Evolutionary conservation across 345 rosid species (phyloP).

Genomic region (Geranium brycei): DNA sequence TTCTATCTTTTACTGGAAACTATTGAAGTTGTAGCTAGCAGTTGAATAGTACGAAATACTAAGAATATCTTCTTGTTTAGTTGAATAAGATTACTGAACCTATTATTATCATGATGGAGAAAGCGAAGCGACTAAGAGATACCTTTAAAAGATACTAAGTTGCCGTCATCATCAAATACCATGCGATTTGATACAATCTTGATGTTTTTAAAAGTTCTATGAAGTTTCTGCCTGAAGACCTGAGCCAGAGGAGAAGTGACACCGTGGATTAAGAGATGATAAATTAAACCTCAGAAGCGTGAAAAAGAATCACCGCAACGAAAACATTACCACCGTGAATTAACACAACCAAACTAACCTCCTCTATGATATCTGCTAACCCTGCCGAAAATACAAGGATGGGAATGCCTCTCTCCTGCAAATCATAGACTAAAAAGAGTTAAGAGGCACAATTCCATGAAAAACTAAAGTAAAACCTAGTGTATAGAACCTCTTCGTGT

Average conservation of each 20-base stretch:
- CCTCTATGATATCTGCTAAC: constrained; percentile 90
- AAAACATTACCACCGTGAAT: not conserved
- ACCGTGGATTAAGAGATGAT: too few species aligned
- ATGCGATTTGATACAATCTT: constrained; percentile 73
- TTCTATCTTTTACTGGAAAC: too few species aligned
- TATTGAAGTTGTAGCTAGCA: too few species aligned
- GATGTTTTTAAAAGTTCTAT: constrained; percentile 52
- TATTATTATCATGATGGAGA: not conserved
- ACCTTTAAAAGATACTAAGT: constrained; percentile 73
- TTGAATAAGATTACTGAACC: not conserved
- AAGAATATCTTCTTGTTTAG: too few species aligned
- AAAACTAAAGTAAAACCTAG: not conserved
- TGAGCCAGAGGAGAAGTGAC: constrained; percentile 5
- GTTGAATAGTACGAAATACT: too few species aligned
- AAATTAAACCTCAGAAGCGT: not conserved
- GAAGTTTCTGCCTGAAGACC: constrained; percentile 85
- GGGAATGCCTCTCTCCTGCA: constrained; percentile 65
- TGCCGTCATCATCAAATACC: constrained; percentile 51
- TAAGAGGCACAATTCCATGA: constrained; percentile 2
- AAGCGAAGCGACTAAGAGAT: constrained; percentile 10
- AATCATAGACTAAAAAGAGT: constrained; percentile 4
- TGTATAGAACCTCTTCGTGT: not conserved
- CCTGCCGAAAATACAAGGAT: constrained; percentile 89
- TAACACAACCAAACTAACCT: constrained; percentile 30
- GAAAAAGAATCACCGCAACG: not conserved